Evolutionary conservation across 2,329 filamentous ascomycete genomes (phyloP).

Genomic region (Biscogniauxia mediterranea): DNA sequence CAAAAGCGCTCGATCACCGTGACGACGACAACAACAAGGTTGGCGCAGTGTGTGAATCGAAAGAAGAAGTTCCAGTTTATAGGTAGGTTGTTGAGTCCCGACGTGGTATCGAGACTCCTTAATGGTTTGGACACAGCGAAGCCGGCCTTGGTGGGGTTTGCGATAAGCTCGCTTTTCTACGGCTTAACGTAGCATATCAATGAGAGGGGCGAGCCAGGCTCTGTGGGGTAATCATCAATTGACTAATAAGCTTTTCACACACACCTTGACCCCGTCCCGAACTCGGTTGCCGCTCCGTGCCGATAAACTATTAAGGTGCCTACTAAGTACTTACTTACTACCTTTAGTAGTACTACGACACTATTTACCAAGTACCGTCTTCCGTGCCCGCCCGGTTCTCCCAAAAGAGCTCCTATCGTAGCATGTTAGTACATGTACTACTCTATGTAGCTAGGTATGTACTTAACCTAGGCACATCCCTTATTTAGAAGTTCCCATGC

Average conservation of each 20-base stretch:
- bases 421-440: no score
- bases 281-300: neutral
- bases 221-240: neutral
- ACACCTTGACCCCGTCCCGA: neutral
- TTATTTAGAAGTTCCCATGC: no score
- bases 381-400: neutral
- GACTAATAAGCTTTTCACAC: neutral
- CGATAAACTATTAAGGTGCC: neutral
- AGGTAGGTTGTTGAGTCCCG: no score
- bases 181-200: constrained; percentile 13
- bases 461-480: no score
- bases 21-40: no score
- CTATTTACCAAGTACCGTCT: neutral
- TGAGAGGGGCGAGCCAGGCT: neutral
- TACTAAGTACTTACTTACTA: neutral
- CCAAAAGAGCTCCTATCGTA: no score
- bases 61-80: neutral
- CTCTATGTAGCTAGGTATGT: no score
- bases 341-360: no score
- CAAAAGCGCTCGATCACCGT: no score
- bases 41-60: neutral
- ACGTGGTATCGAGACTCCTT: no score
- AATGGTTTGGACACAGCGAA: neutral
- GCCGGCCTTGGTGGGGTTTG: neutral
- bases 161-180: constrained; percentile 18